Evolutionary conservation across 306 rosid species (phyloP).

Genomic region (Casuarina cunninghamiana): DNA sequence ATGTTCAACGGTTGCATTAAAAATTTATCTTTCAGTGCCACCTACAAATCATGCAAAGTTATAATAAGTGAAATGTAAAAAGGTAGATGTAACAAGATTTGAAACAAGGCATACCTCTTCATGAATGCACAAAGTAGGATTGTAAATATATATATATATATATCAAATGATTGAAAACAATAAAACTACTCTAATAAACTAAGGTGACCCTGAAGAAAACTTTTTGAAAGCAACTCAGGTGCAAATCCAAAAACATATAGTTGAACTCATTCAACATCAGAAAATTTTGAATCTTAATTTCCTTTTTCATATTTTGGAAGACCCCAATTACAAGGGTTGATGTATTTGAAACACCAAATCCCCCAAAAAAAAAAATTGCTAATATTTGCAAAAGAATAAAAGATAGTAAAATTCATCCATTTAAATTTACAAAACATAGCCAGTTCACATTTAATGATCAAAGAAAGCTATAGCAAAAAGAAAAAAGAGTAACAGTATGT

Average conservation of each 20-base stretch:
- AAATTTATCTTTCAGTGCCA: conserved; percentile 85
- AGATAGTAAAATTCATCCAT: too few relatives aligned
- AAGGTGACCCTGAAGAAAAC: not conserved
- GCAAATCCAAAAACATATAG: not conserved
- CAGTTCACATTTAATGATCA: too few relatives aligned
- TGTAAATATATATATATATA: too few relatives aligned
- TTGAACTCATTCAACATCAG: not conserved
- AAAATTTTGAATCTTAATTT: not conserved
- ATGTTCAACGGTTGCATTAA: conserved; percentile 87
- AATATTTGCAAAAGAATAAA: not conserved
- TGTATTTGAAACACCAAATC: not conserved
- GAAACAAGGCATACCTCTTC: not conserved
- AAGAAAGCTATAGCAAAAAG: not conserved
- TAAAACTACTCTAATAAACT: not conserved
- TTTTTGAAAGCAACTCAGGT: not conserved
- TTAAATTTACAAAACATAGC: too few relatives aligned
- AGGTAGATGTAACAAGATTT: not conserved
- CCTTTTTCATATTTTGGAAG: not conserved
- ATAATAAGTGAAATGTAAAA: not conserved
- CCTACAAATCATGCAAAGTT: conserved; percentile 44
- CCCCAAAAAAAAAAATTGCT: not conserved
- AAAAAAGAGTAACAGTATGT: not conserved
- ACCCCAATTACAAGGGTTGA: not conserved
- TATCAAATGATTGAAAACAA: not conserved
- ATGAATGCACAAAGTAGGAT: not conserved